Conservation (phyloP, 257 asterid species). For the Solanum chilense region DNA sequence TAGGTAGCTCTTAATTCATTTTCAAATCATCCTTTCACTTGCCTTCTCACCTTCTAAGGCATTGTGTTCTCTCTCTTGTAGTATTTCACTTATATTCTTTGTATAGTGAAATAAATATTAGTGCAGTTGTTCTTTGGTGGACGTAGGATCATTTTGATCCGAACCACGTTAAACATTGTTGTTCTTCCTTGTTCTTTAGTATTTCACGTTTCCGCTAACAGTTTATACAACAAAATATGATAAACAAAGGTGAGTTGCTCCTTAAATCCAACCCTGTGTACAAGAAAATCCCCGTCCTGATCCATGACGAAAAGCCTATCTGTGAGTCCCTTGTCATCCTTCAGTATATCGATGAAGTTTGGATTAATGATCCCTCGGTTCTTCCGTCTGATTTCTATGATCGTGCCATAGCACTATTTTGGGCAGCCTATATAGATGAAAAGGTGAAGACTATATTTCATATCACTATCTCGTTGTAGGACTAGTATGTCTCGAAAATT, state of each 20-base stretch:
- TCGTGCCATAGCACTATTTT: conserved; percentile 21
- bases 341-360: conserved; percentile 25
- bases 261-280: conserved; percentile 3
- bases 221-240: neutral
- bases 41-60: too few relatives aligned
- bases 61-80: too few relatives aligned
- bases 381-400: conserved; percentile 21
- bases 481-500: neutral
- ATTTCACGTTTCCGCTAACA: too few relatives aligned
- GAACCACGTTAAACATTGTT: too few relatives aligned
- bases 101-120: too few relatives aligned
- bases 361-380: conserved; percentile 14
- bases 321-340: conserved; percentile 33
- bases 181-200: too few relatives aligned
- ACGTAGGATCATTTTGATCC: too few relatives aligned
- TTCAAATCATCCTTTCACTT: too few relatives aligned
- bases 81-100: too few relatives aligned
- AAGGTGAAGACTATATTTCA: conserved; percentile 5
- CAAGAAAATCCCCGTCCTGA: neutral
- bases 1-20: too few relatives aligned
- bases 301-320: neutral
- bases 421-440: conserved; percentile 25
- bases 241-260: conserved; percentile 19
- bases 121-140: too few relatives aligned
- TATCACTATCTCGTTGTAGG: neutral